Percentiles rank a stretch among this genome's conserved stretches.
Evolutionary conservation across 306 rosid species (phyloP).

Genomic region (Vigna reflexopilosa): DNA sequence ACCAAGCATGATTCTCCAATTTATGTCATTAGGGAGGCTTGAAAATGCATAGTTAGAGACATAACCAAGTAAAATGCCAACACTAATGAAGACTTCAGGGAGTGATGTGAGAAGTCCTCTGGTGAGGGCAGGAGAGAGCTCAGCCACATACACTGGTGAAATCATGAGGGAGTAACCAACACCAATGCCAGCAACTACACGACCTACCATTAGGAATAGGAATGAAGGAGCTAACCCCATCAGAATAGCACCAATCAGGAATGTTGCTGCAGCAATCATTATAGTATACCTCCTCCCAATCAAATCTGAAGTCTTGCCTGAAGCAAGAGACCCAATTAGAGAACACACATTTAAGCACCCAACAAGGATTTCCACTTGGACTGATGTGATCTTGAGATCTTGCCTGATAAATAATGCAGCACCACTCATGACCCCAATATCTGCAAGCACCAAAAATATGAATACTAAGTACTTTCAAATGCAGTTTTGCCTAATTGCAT

Average conservation of each 20-base stretch:
- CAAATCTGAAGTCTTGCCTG: slow-evolving; percentile 72
- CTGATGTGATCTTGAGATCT: slow-evolving; percentile 61
- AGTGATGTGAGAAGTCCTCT: slow-evolving; percentile 84
- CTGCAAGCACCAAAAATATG: slow-evolving; percentile 32
- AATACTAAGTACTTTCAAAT: neutral
- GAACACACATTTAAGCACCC: slow-evolving; percentile 77
- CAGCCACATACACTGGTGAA: slow-evolving; percentile 76
- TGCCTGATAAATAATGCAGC: slow-evolving; percentile 68
- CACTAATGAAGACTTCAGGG: slow-evolving; percentile 78
- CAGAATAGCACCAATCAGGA: slow-evolving; percentile 70
- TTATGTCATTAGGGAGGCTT: slow-evolving; percentile 47
- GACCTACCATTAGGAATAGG: slow-evolving; percentile 61
- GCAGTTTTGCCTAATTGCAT: neutral
- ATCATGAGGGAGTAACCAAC: slow-evolving; percentile 83
- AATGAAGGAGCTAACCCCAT: slow-evolving; percentile 88
- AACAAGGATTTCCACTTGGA: slow-evolving; percentile 74
- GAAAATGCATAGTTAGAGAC: slow-evolving; percentile 68
- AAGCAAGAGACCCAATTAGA: slow-evolving; percentile 73
- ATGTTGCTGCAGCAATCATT: slow-evolving; percentile 65
- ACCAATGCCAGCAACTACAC: slow-evolving; percentile 77
- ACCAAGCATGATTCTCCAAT: slow-evolving; percentile 89
- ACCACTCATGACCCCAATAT: slow-evolving; percentile 95
- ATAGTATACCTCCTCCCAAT: slow-evolving; percentile 83
- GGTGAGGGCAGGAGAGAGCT: slow-evolving; percentile 74
- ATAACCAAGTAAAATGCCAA: slow-evolving; percentile 76